Evolutionary conservation across 441 rosid species (phyloP).

Genomic region (Cnidoscolus chayamansa): DNA sequence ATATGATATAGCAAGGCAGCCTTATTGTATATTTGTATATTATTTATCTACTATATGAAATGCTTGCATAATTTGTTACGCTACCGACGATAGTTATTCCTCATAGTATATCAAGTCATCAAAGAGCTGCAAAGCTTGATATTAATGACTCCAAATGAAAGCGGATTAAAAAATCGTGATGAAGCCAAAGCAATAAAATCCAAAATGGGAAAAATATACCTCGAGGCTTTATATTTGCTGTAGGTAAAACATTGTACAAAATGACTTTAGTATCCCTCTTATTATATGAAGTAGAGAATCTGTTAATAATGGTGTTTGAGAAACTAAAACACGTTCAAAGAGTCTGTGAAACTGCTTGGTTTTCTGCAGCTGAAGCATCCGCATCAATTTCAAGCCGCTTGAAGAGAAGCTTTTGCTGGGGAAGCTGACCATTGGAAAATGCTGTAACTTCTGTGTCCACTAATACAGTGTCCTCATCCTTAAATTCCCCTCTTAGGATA

Average conservation of each 20-base stretch:
- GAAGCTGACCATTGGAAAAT: conserved; percentile 66
- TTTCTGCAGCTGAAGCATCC: conserved; percentile 34
- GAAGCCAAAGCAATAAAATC: not conserved
- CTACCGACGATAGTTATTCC: too few species aligned
- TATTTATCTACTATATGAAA: too few species aligned
- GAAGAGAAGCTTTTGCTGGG: conserved; percentile 82
- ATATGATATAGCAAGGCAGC: too few species aligned
- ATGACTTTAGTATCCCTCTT: not conserved
- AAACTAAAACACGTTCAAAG: conserved; percentile 15
- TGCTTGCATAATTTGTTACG: too few species aligned
- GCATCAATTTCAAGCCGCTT: conserved; percentile 38
- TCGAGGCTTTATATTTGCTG: not conserved
- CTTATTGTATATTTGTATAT: too few species aligned
- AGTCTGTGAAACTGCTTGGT: conserved; percentile 35
- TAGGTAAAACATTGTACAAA: conserved; percentile 6
- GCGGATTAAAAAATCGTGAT: not conserved
- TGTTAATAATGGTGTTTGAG: not conserved
- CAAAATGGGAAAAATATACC: not conserved
- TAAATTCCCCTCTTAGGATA: conserved; percentile 82
- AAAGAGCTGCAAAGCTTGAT: not conserved
- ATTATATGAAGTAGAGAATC: not conserved
- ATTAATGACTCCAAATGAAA: not conserved
- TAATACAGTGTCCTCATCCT: conserved; percentile 64
- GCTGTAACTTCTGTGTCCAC: conserved; percentile 74
- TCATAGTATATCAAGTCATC: not conserved